A percentile compares a stretch with the other conserved stretches of the same genome.
phyloP scores from a whole-genome alignment of 768 basidiomycete genomes.

The Mycena galopus region DNA sequence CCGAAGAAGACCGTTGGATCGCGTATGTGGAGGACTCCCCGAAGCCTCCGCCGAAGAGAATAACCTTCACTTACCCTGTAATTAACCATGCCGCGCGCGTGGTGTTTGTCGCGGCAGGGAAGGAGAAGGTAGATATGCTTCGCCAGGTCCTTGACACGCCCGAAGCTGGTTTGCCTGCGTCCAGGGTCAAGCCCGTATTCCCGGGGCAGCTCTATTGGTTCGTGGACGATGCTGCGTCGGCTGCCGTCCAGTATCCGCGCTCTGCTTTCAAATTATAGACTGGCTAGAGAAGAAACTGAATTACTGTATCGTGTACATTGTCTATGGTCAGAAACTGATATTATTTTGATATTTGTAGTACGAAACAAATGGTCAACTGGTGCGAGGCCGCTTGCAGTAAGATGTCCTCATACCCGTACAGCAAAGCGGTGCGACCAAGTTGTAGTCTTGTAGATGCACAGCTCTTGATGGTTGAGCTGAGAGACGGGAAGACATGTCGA shows the following conservation, averaged over 20 bases:
- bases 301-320: not conserved
- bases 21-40: slow-evolving; percentile 94
- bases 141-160: slow-evolving; percentile 83
- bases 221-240: slow-evolving; percentile 86
- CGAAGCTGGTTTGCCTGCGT: slow-evolving; percentile 83
- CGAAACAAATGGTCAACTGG: slow-evolving; percentile 10
- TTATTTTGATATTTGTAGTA: not conserved
- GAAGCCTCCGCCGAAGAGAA: slow-evolving; percentile 90
- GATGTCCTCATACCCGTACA: too few relatives aligned
- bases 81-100: slow-evolving; percentile 91
- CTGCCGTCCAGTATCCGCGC: slow-evolving; percentile 69
- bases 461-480: too few relatives aligned
- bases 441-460: too few relatives aligned
- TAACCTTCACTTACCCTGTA: slow-evolving; percentile 93
- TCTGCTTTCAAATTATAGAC: slow-evolving; percentile 68
- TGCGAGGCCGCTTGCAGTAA: too few relatives aligned
- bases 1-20: slow-evolving; percentile 95
- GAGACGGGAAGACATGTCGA: too few relatives aligned
- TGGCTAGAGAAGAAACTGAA: slow-evolving; percentile 15
- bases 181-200: slow-evolving; percentile 79
- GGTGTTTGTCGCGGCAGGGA: slow-evolving; percentile 91
- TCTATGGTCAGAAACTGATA: not conserved
- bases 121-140: slow-evolving; percentile 84
- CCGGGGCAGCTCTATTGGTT: slow-evolving; percentile 97
- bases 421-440: too few relatives aligned